Evolutionary conservation across 768 basidiomycete species (phyloP).

Genomic region (Tylopilus sp.): DNA sequence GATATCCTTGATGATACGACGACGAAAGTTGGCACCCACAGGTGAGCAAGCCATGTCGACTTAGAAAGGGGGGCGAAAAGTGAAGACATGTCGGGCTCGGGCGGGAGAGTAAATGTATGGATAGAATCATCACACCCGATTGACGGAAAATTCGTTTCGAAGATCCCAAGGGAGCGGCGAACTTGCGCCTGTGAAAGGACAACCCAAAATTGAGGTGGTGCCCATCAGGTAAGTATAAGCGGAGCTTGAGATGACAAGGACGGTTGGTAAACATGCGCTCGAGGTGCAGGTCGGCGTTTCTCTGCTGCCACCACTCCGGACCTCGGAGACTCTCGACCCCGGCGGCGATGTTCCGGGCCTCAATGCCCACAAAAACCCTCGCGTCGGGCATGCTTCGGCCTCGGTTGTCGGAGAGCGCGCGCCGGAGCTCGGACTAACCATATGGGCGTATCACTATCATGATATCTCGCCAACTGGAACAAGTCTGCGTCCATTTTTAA

Average conservation of each 20-base stretch:
- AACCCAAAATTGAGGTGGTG: conserved; percentile 6
- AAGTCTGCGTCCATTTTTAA: too few species aligned
- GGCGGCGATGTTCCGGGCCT: too few species aligned
- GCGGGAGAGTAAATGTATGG: conserved; percentile 11
- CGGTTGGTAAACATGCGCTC: background rate
- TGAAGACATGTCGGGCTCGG: conserved; percentile 5
- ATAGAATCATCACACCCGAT: background rate
- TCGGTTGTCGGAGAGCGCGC: too few species aligned
- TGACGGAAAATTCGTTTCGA: conserved; percentile 11
- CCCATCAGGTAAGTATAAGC: background rate
- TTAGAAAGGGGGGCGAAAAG: background rate
- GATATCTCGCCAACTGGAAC: too few species aligned
- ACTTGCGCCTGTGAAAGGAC: conserved; percentile 13
- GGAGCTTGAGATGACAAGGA: conserved; percentile 11
- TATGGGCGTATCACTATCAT: too few species aligned
- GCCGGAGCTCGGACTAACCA: too few species aligned
- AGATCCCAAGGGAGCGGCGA: background rate
- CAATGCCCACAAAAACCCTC: too few species aligned
- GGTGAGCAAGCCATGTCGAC: conserved; percentile 3
- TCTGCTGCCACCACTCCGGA: background rate
- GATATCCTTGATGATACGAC: conserved; percentile 48
- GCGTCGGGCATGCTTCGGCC: too few species aligned
- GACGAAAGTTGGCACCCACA: conserved; percentile 37
- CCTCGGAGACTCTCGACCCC: conserved; percentile 10
- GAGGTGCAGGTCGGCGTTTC: background rate